Percentiles rank a stretch among this genome's conserved stretches.
Conservation (phyloP, 176 grass and related monocot species). For the Carex myosuroides region DNA sequence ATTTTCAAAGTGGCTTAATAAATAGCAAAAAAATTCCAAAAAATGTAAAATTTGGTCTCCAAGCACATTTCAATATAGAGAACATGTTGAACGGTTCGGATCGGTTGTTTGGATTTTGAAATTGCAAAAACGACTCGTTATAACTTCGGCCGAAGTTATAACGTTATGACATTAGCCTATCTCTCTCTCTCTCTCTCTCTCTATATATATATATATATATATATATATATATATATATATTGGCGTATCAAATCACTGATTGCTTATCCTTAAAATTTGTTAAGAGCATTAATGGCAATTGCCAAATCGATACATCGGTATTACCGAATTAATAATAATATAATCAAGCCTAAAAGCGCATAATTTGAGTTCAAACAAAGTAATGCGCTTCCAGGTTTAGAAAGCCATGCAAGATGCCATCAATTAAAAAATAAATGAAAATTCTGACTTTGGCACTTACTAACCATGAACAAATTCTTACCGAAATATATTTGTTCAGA, state of each 20-base stretch:
- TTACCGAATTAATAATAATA: neutral
- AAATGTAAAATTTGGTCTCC: too few species aligned
- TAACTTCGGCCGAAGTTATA: too few species aligned
- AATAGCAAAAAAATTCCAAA: too few species aligned
- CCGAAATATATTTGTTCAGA: neutral
- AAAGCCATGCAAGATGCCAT: neutral
- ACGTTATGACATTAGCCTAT: too few species aligned
- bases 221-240: neutral
- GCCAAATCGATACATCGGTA: constrained; percentile 18
- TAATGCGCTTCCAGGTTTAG: constrained; percentile 4
- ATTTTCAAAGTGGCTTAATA: too few species aligned
- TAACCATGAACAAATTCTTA: neutral
- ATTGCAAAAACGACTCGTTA: too few species aligned
- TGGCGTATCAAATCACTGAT: neutral
- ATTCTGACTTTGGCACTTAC: neutral
- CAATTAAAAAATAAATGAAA: neutral
- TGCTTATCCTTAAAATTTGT: neutral
- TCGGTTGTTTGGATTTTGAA: too few species aligned
- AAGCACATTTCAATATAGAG: too few species aligned
- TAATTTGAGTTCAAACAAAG: constrained; percentile 2
- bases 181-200: too few species aligned
- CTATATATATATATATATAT: neutral
- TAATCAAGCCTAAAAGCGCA: neutral
- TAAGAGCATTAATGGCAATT: neutral
- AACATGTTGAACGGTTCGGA: too few species aligned